Base-by-base conservation (phyloP, 257 asterid genomes). In the Datura wrightii region DNA sequence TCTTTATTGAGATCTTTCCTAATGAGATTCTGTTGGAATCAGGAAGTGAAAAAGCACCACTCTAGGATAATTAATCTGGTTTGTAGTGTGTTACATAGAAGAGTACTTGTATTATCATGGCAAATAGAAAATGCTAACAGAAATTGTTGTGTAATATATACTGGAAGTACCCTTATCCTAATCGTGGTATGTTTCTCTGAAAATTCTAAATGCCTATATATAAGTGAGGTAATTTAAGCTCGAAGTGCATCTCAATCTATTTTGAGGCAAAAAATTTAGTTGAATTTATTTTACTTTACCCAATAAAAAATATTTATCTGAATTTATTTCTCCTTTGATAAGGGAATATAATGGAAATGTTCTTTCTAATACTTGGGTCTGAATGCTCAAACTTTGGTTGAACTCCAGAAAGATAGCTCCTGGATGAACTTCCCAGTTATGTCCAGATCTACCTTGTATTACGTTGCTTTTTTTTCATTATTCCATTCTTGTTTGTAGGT, bases 401-500 rank as follows among this genome's bases (percentile, higher is more conserved):
- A 74, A 48, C 24, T 66, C 60, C 14, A 74, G 60, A 74, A 74
- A 74, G 81, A 48, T 31, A 6, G 42, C 36, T 69, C 36, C 76
- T 69, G 79, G 53, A 69, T 13, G 81, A 72, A 74, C 81, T 74
- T 48, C 60, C 15, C 44, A 48, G 55, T 24, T 72, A 44, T 74
- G 60, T 74, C 60, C 44, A 48, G 18, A 74, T 48, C 81, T 48
- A 24, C n/a, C 39, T 39, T 39, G 24, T 58, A 82, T 18, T 82
- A 52, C 84, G 46, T 48, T 86, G 85, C 80, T 63, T 86, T 60
- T 83, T 84, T 76, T 84, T 69, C 74, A 62, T 63, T 63, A 34
- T 79, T 50, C n/a, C 84, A 8, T 83, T 76, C 52, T 19, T 62
- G 44, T 16, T 78, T 80, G 41, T 66, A 85, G 48, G 79, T 44